A percentile compares a stretch with the other conserved stretches of the same genome.
Conservation (phyloP, 2,329 filamentous ascomycete genomes). For the Ciborinia camelliae region DNA sequence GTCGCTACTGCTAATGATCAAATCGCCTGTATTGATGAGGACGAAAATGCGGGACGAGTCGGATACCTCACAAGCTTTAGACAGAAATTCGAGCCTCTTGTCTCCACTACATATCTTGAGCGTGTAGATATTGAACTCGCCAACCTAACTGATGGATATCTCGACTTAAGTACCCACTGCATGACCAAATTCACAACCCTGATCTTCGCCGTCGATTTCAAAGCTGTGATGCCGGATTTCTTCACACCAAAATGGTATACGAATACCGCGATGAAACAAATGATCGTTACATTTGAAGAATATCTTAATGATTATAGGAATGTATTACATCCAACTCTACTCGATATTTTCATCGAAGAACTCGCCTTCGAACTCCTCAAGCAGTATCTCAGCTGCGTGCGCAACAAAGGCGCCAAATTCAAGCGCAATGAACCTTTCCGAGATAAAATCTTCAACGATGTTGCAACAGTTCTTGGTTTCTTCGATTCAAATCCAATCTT, state of each 20-base stretch:
- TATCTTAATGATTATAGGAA: slow-evolving; percentile 85
- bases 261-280: slow-evolving; percentile 83
- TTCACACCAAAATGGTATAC: slow-evolving; percentile 91
- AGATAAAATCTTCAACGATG: slow-evolving; percentile 91
- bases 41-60: slow-evolving; percentile 68
- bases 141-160: slow-evolving; percentile 80
- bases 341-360: slow-evolving; percentile 90
- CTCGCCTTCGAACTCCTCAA: slow-evolving; percentile 87
- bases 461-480: slow-evolving; percentile 85
- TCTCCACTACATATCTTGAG: slow-evolving; percentile 76
- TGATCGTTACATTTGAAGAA: slow-evolving; percentile 92
- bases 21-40: slow-evolving; percentile 96
- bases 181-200: slow-evolving; percentile 81
- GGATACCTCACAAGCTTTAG: slow-evolving; percentile 86
- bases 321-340: slow-evolving; percentile 80
- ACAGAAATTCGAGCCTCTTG: slow-evolving; percentile 75
- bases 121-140: slow-evolving; percentile 70
- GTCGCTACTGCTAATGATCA: slow-evolving; percentile 97
- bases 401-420: slow-evolving; percentile 89
- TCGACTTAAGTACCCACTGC: slow-evolving; percentile 92
- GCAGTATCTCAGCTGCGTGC: slow-evolving; percentile 76
- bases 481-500: slow-evolving; percentile 63
- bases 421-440: slow-evolving; percentile 80
- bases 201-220: slow-evolving; percentile 89
- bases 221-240: slow-evolving; percentile 76